Evolutionary conservation across 2,329 filamentous ascomycete species (phyloP).

Genomic region (Aspergillus novoparasiticus): DNA sequence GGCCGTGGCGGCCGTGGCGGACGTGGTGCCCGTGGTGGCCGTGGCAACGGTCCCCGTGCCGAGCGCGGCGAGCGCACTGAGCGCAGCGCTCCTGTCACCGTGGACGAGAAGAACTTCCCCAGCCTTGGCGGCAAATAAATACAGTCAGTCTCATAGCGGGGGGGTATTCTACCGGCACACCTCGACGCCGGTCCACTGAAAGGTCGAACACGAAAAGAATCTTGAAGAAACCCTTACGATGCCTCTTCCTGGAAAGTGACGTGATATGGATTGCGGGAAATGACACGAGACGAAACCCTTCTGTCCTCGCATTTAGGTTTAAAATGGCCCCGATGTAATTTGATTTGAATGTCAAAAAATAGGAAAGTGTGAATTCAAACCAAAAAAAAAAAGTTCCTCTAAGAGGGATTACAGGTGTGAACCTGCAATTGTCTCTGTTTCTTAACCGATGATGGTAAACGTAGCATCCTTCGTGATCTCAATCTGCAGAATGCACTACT

Average conservation of each 20-base stretch:
- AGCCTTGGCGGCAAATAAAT: slow-evolving; percentile 44
- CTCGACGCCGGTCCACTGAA: not conserved
- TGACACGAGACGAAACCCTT: slow-evolving; percentile 14
- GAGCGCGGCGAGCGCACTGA: slow-evolving; percentile 19
- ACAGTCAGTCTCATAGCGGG: slow-evolving; percentile 3
- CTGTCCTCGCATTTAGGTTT: slow-evolving; percentile 17
- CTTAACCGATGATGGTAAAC: not conserved
- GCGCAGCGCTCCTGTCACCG: slow-evolving; percentile 33
- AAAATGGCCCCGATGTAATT: slow-evolving; percentile 32
- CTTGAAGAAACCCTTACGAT: slow-evolving; percentile 6
- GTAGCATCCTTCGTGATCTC: not conserved
- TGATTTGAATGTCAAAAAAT: slow-evolving; percentile 35
- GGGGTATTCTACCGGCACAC: slow-evolving; percentile 1
- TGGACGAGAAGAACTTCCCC: slow-evolving; percentile 52
- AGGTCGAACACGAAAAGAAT: slow-evolving; percentile 8
- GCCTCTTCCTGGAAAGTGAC: slow-evolving; percentile 10
- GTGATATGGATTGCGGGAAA: slow-evolving; percentile 11
- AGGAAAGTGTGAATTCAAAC: slow-evolving; percentile 26
- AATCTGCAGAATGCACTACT: not conserved
- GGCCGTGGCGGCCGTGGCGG: slow-evolving; percentile 24
- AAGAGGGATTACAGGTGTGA: not conserved
- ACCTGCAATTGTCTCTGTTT: not conserved
- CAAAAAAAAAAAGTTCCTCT: not conserved
- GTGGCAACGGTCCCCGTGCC: slow-evolving; percentile 36
- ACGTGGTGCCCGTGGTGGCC: slow-evolving; percentile 45